These are phyloP conservation scores for Tolypocladium ovalisporum DNA, from an alignment of 2,329 filamentous ascomycete species.

Conservation along the genomic window DNA sequence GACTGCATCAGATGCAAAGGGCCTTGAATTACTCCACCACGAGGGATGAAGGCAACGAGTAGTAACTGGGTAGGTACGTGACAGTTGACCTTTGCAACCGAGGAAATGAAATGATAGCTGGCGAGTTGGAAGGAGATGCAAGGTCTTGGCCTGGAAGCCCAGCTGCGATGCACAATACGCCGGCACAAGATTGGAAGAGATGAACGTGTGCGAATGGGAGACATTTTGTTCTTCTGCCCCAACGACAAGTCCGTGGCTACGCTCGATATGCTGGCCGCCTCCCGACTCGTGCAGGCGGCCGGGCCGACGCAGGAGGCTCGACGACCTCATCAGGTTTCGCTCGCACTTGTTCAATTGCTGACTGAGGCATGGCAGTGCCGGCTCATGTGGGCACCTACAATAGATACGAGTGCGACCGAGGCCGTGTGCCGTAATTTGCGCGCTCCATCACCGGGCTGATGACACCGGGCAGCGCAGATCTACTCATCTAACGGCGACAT, in stretches of 20 bases:
- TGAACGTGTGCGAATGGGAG: neutral
- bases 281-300: neutral
- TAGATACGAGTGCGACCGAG: neutral
- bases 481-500: neutral
- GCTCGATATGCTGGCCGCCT: neutral
- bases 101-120: too few relatives aligned
- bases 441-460: neutral
- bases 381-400: neutral
- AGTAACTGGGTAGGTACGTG: too few relatives aligned
- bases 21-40: too few relatives aligned
- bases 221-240: neutral
- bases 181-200: neutral
- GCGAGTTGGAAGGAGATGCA: neutral
- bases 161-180: neutral
- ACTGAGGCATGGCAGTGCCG: neutral
- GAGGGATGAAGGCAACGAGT: too few relatives aligned
- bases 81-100: too few relatives aligned
- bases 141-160: neutral
- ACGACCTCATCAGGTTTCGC: too few relatives aligned
- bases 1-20: neutral
- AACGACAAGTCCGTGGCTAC: neutral
- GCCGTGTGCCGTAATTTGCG: neutral
- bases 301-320: neutral
- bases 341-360: neutral
- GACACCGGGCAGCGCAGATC: neutral